Percentiles rank a stretch among this genome's conserved stretches.
Conservation (phyloP, 306 rosid genomes). For the Cucurbita argyrosperma region DNA sequence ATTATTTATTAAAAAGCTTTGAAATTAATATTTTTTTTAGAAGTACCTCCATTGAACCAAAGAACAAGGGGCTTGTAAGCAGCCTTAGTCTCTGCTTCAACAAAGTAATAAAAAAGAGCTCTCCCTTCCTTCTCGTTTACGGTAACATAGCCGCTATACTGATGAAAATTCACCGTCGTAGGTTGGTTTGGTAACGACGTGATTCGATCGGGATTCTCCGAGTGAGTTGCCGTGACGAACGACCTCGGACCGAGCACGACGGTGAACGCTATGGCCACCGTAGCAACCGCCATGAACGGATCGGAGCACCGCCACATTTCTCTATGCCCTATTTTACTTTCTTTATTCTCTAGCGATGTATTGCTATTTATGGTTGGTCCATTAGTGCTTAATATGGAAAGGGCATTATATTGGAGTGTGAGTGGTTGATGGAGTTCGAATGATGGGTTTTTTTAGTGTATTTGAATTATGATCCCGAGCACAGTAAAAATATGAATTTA, state of each 20-base stretch:
- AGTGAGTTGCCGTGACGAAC: background rate
- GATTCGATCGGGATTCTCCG: background rate
- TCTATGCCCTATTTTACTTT: background rate
- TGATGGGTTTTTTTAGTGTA: background rate
- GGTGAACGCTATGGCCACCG: background rate
- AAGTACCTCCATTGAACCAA: slow-evolving; percentile 8
- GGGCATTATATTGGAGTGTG: background rate
- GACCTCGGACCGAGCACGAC: background rate
- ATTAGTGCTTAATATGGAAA: background rate
- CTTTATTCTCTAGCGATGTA: background rate
- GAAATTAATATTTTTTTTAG: too few species aligned
- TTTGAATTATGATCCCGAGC: background rate
- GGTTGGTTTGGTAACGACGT: background rate
- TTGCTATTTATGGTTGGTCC: background rate
- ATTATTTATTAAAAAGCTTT: too few species aligned
- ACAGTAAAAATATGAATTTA: too few species aligned
- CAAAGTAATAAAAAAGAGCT: slow-evolving; percentile 14
- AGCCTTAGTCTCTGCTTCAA: slow-evolving; percentile 7
- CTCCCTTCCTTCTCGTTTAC: slow-evolving; percentile 2
- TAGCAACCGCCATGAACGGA: background rate
- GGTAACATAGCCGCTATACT: background rate
- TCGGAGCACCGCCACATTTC: background rate
- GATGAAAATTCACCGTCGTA: background rate
- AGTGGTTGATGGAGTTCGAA: background rate
- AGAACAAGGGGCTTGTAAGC: slow-evolving; percentile 2